Conservation (phyloP, 2,329 filamentous ascomycete genomes). For the Annulohypoxylon truncatum region DNA sequence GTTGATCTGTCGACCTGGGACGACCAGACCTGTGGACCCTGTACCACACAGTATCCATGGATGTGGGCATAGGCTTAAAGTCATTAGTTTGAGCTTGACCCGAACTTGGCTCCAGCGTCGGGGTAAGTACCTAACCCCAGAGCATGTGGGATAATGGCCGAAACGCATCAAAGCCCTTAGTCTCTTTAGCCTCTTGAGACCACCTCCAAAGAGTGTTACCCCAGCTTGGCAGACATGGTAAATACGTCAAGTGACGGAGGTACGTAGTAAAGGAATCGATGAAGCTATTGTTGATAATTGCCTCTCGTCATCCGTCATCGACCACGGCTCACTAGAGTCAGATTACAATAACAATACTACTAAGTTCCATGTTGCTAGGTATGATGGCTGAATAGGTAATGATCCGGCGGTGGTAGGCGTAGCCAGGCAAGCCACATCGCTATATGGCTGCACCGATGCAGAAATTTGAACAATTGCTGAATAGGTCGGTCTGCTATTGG, state of each 20-base stretch:
- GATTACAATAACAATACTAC: neutral
- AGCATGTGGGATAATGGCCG: slow-evolving; percentile 27
- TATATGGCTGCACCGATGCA: neutral
- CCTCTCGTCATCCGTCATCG: slow-evolving; percentile 5
- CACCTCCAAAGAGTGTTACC: slow-evolving; percentile 5
- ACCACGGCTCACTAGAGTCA: slow-evolving; percentile 10
- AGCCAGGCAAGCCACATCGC: neutral
- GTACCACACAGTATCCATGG: slow-evolving; percentile 17
- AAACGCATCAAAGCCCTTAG: slow-evolving; percentile 22
- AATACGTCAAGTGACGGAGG: slow-evolving; percentile 7
- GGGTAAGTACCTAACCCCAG: slow-evolving; percentile 16
- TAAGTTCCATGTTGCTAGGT: neutral
- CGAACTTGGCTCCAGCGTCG: neutral
- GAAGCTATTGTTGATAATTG: slow-evolving; percentile 5
- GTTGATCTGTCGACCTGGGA: slow-evolving; percentile 2
- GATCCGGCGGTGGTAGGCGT: neutral
- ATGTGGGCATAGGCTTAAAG: neutral
- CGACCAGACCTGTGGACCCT: neutral
- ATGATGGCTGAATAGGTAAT: neutral
- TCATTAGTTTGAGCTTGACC: neutral
- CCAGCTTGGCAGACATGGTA: slow-evolving; percentile 28
- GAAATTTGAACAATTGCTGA: neutral
- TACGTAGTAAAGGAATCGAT: neutral
- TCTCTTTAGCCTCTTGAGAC: neutral
- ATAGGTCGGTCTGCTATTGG: neutral